Evolutionary conservation across 1,139 yeast species (phyloP), one percentile per base, ranked within the genome.

Genomic region (Geotrichum restrictum): DNA sequence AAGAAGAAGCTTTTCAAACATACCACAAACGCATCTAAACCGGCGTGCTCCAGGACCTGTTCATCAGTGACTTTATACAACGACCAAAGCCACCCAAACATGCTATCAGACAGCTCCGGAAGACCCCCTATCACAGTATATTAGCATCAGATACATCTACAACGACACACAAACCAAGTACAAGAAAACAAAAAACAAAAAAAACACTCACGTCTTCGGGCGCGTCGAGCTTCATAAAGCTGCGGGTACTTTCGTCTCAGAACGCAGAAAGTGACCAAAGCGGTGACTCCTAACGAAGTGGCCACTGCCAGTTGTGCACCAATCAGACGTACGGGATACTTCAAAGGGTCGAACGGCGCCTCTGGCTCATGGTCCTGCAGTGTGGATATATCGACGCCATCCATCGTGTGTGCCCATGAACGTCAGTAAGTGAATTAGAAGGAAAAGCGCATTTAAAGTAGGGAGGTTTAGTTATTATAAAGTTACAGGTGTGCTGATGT

Each of bases 21-120:
- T 24, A 24, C 29, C 48, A 91, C 97, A 69, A 80, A 89, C 0
- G 98, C 97, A 70, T 93, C 98, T 42, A 93, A 72, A 0, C 98
- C 98, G 0, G 97, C 96, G 64, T 84, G 85, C 57, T 88, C 91
- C 51, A 93, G 74, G 1, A 93, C 80, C 59, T 89, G 88, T 34
- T 80, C 78, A 62, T 93, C 98, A 24, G 77, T 75, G 16, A 89
- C 81, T 16, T 69, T 69, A 65, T 79, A 80, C 16, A 91, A 71
- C 0, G 81, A 79, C 1, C 82, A 78, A 6, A 91, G 74, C 96
- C 97, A 91, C 0, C 93, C 88, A 62, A 89, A 83, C 21, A 86
- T 64, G 3, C 87, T 76, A 47, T 70, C 67, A 11, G 75, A 69
- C 24, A 78, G 64, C 22, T 62, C 59, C 13, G 79, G 82, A 18